phyloP scores from a whole-genome alignment of 2,329 filamentous ascomycete genomes.

The Calycina herbarum region DNA sequence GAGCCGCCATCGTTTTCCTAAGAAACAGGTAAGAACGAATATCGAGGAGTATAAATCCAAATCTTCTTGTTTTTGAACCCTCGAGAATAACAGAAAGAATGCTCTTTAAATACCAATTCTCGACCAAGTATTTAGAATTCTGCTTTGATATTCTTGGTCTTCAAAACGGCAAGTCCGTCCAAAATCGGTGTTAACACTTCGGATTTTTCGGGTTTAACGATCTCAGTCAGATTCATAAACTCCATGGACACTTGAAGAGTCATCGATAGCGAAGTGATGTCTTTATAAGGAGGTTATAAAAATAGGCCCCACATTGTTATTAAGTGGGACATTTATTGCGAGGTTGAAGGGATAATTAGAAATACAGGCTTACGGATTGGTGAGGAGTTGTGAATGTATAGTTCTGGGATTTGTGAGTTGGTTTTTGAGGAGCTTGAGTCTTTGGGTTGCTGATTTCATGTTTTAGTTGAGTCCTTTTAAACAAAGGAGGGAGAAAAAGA shows the following conservation, averaged over 20 bases:
- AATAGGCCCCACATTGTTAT: neutral
- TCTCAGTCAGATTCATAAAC: neutral
- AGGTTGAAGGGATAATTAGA: neutral
- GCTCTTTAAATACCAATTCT: too few relatives aligned
- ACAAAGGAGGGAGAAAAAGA: neutral
- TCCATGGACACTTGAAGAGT: neutral
- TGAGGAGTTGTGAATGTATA: neutral
- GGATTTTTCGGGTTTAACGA: neutral
- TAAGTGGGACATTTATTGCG: neutral
- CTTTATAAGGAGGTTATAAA: too few relatives aligned
- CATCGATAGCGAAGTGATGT: too few relatives aligned
- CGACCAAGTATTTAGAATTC: neutral
- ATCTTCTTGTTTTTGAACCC: too few relatives aligned
- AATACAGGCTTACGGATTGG: neutral
- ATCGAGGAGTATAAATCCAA: neutral
- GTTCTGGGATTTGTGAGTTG: neutral
- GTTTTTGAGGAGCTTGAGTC: neutral
- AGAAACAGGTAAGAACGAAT: neutral
- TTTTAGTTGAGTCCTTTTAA: neutral
- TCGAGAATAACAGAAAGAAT: too few relatives aligned
- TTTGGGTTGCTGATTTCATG: neutral
- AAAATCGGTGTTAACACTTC: neutral
- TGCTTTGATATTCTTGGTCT: neutral
- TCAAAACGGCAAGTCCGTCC: neutral
- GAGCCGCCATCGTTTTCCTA: slow-evolving; percentile 40